Percentiles rank a stretch among this genome's conserved stretches.
Evolutionary conservation across 768 basidiomycete species (phyloP).

Genomic region (Terana coerulea): DNA sequence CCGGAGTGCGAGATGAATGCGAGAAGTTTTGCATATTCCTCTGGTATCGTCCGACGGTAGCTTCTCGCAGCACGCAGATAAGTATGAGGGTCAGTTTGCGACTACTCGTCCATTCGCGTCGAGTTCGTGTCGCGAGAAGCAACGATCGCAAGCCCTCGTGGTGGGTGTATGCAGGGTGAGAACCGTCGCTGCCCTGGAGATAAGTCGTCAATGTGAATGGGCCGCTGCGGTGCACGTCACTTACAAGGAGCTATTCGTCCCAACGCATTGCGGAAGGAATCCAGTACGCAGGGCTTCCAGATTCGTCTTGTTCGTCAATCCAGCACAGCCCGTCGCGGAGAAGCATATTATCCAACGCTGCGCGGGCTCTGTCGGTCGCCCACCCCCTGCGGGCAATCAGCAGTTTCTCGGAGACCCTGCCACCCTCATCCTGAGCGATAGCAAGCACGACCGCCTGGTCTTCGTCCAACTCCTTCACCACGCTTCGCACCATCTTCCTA

Average conservation of each 20-base stretch:
- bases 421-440: constrained; percentile 63
- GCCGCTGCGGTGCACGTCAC: too few species aligned
- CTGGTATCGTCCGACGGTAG: too few species aligned
- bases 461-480: constrained; percentile 86
- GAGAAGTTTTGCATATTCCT: too few species aligned
- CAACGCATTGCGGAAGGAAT: constrained; percentile 84
- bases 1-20: too few species aligned
- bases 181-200: too few species aligned
- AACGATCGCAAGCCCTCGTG: too few species aligned
- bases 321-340: constrained; percentile 90
- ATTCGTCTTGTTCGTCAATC: constrained; percentile 87
- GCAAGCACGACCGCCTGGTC: constrained; percentile 85
- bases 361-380: constrained; percentile 70
- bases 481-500: constrained; percentile 78
- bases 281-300: constrained; percentile 72
- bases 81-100: too few species aligned
- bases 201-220: too few species aligned
- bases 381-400: constrained; percentile 66
- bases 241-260: constrained; percentile 63
- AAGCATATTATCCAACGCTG: constrained; percentile 87
- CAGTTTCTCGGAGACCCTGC: constrained; percentile 62
- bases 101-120: too few species aligned
- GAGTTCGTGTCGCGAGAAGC: too few species aligned
- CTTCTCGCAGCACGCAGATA: too few species aligned
- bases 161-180: too few species aligned